phyloP scores from a whole-genome alignment of 805 yeast genomes.

The Debaryomyces tyrocola region DNA sequence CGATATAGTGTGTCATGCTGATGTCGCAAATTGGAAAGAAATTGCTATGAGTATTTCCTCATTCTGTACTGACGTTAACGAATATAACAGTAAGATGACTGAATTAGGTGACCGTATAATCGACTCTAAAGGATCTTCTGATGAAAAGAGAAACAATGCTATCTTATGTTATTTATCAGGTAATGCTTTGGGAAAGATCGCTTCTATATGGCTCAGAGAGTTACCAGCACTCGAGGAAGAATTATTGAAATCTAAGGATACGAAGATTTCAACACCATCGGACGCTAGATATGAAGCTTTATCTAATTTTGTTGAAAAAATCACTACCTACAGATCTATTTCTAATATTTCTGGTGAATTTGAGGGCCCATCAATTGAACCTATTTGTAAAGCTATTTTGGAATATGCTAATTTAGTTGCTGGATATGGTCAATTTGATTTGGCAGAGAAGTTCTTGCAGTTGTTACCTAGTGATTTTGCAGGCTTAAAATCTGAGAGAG shows the following conservation, averaged over 20 bases:
- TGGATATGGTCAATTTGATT: conserved; percentile 77
- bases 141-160: conserved; percentile 67
- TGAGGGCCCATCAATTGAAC: conserved; percentile 45
- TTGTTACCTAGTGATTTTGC: conserved; percentile 74
- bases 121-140: conserved; percentile 16
- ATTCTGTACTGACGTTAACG: conserved; percentile 46
- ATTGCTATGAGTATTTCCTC: conserved; percentile 70
- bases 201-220: conserved; percentile 83
- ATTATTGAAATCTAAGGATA: conserved; percentile 47
- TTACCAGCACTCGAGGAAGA: conserved; percentile 40
- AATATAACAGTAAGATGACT: conserved; percentile 55
- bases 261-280: conserved; percentile 55
- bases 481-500: conserved; percentile 70
- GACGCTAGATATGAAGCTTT: conserved; percentile 84
- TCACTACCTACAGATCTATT: conserved; percentile 68
- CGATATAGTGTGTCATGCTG: conserved; percentile 78
- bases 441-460: conserved; percentile 70
- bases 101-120: conserved; percentile 78
- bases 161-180: conserved; percentile 78
- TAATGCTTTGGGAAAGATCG: conserved; percentile 72
- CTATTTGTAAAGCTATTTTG: conserved; percentile 60
- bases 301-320: conserved; percentile 79
- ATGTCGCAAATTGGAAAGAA: conserved; percentile 79
- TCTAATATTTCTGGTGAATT: conserved; percentile 35
- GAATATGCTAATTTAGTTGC: conserved; percentile 84